Percentiles rank a stretch among this genome's conserved stretches.
These are phyloP conservation scores for Nigrograna mackinnonii DNA, from an alignment of 2,329 filamentous ascomycete species.

Conservation along the genomic window DNA sequence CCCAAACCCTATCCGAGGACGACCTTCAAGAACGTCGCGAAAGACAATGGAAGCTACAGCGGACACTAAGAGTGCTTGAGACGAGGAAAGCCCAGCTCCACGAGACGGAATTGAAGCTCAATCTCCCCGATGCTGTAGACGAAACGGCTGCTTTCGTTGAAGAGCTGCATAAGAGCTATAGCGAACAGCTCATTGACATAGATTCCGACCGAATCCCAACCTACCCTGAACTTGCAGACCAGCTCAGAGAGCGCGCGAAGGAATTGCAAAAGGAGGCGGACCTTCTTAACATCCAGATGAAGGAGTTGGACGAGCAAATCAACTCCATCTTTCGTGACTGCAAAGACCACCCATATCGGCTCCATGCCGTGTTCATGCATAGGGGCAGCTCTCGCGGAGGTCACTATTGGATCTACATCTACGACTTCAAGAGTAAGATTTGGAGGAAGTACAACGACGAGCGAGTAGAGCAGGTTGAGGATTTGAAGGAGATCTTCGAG, in stretches of 20 bases:
- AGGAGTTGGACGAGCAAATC: constrained; percentile 52
- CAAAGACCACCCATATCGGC: constrained; percentile 71
- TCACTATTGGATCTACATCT: constrained; percentile 97
- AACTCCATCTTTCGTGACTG: constrained; percentile 65
- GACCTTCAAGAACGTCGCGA: constrained; percentile 67
- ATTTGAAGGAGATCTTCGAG: constrained; percentile 69
- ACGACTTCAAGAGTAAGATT: constrained; percentile 76
- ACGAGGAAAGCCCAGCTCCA: constrained; percentile 47
- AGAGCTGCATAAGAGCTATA: constrained; percentile 11
- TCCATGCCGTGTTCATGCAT: constrained; percentile 94
- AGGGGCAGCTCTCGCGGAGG: constrained; percentile 67
- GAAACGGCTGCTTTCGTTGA: constrained; percentile 30
- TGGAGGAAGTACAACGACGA: constrained; percentile 98
- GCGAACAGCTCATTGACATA: constrained; percentile 11
- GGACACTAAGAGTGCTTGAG: constrained; percentile 62
- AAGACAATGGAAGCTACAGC: constrained; percentile 75
- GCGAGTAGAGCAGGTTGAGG: constrained; percentile 69
- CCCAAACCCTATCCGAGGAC: constrained; percentile 24
- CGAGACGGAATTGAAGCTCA: constrained; percentile 33
- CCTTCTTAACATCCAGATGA: constrained; percentile 43
- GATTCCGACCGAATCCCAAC: constrained; percentile 7
- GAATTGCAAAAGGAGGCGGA: constrained; percentile 27
- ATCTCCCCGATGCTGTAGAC: constrained; percentile 32
- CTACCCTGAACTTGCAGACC: constrained; percentile 17
- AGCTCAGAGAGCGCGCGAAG: constrained; percentile 22